phyloP scores from a whole-genome alignment of 352 stramenopile genomes.

The Phytophthora hibernalis region DNA sequence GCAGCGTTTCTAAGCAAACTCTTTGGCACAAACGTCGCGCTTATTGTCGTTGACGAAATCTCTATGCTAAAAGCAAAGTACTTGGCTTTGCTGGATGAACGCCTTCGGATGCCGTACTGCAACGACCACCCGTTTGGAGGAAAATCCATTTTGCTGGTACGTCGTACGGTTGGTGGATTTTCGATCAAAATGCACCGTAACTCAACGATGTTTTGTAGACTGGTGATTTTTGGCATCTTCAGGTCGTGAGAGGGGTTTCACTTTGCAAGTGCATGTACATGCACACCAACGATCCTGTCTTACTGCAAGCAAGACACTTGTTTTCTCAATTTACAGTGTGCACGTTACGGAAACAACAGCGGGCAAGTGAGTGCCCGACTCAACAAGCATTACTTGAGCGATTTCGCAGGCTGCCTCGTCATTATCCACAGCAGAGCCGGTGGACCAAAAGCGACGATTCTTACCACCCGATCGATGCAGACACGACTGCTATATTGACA shows the following conservation, averaged over 20 bases:
- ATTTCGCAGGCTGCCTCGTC: not conserved
- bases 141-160: constrained; percentile 15
- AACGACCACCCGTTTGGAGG: not conserved
- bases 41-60: constrained; percentile 10
- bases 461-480: not conserved
- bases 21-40: not conserved
- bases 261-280: constrained; percentile 17
- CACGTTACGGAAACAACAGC: not conserved
- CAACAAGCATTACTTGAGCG: not conserved
- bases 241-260: not conserved
- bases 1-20: not conserved
- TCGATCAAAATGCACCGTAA: no score
- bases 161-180: no score
- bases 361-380: not conserved
- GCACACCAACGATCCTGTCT: constrained; percentile 4
- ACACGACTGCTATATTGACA: not conserved
- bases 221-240: constrained; percentile 18
- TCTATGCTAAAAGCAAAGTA: constrained; percentile 8
- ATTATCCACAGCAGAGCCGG: no score
- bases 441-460: not conserved
- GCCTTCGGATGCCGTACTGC: not conserved
- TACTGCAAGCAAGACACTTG: constrained; percentile 3
- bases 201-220: constrained; percentile 3
- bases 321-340: constrained; percentile 9
- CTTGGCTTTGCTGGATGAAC: constrained; percentile 11